These are phyloP conservation scores for Penicillium hordei DNA, from an alignment of 2,329 filamentous ascomycete genomes.

Conservation along the genomic window DNA sequence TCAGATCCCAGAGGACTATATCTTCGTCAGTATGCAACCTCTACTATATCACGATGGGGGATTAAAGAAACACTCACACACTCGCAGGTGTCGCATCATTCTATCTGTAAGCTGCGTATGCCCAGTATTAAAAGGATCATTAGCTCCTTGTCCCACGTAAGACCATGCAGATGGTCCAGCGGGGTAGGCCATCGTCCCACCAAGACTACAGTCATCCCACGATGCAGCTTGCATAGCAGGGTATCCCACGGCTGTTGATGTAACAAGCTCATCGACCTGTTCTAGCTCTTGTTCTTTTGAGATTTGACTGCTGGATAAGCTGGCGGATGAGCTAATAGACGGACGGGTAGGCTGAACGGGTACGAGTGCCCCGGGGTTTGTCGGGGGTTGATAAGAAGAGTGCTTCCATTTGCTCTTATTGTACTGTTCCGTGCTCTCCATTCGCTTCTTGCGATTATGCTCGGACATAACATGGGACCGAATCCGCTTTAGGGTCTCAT, in stretches of 20 bases:
- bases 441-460: slow-evolving; percentile 43
- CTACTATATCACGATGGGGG: background rate
- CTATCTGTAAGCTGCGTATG: slow-evolving; percentile 39
- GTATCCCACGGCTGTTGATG: slow-evolving; percentile 8
- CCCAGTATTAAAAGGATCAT: slow-evolving; percentile 38
- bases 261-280: slow-evolving; percentile 15
- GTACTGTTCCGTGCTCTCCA: slow-evolving; percentile 42
- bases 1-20: slow-evolving; percentile 39
- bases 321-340: background rate
- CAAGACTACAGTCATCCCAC: slow-evolving; percentile 17
- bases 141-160: slow-evolving; percentile 34
- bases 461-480: slow-evolving; percentile 47
- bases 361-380: slow-evolving; percentile 15
- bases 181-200: slow-evolving; percentile 14
- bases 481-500: slow-evolving; percentile 43
- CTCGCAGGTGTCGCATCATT: slow-evolving; percentile 40
- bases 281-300: slow-evolving; percentile 10
- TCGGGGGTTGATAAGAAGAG: slow-evolving; percentile 35
- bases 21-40: slow-evolving; percentile 3
- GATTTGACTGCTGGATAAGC: slow-evolving; percentile 10
- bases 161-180: slow-evolving; percentile 23
- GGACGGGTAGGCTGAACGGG: slow-evolving; percentile 8
- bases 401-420: slow-evolving; percentile 42
- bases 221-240: slow-evolving; percentile 7
- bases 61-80: slow-evolving; percentile 29